Evolutionary conservation across 345 rosid genomes (phyloP), one percentile per base, ranked within the genome.

Genomic region (Hibiscus trionum): DNA sequence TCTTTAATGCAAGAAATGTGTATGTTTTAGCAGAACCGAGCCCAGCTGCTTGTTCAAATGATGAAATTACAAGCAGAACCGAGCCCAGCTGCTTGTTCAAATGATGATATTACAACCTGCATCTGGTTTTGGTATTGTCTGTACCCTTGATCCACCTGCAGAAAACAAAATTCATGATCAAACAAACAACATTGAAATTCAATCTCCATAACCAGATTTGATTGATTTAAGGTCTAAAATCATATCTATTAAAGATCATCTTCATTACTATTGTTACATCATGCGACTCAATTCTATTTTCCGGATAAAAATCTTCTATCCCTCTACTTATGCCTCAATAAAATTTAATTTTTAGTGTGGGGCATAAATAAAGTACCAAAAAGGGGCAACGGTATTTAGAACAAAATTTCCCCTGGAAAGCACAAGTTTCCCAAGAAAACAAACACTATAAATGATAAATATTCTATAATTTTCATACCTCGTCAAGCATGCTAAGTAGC

Each of bases 121-220:
- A 95, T 95, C 87, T 95, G 97, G 57, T 86, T 90, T 75, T 95
- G 97, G 71, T 95, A 95, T 68, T 95, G 99, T 73, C 93, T 80
- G 85, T 95, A 95, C 83, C 97, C 89, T 69, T 95, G 99, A 80
- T 91, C 99, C 85, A 91, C 99, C 99, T 95, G 63, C 47, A 66
- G 10, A 52, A 26, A 11, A 57, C 15, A 47, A 47, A 53, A n/a
- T 16, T 16, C 17, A 1, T 15, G n/a, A 49, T 12, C 55, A 63
- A 63, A 47, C 55, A 63, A 63, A 31, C n/a, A 31, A 59, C 14
- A 44, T 1, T 26, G 46, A 47, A 44, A 72, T 27, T 58, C 66
- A 58, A 69, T 26, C 1, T 4, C 29, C 8, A n/a, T 2, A 46
- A 15, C 12, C 12, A 12, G 27, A 68, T 29, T 26, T 14, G 6